A percentile compares a stretch with the other conserved stretches of the same genome.
These are phyloP conservation scores for Populus simonii DNA, from an alignment of 345 rosid genomes.

Conservation along the genomic window DNA sequence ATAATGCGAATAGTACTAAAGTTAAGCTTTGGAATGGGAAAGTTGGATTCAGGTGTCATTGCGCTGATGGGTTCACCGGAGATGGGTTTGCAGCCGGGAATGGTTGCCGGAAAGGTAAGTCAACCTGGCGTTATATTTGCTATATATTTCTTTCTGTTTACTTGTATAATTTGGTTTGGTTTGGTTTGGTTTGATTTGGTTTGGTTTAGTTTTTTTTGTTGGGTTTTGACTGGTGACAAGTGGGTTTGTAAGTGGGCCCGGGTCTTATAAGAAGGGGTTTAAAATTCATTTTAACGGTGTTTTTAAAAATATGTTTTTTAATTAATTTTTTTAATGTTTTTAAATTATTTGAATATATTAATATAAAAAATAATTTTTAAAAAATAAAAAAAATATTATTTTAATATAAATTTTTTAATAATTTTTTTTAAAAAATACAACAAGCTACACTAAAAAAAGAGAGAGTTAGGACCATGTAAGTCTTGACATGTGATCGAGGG, in stretches of 20 bases:
- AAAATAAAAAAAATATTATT: too few relatives aligned
- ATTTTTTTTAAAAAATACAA: too few relatives aligned
- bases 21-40: slow-evolving; percentile 18
- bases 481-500: not conserved
- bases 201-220: not conserved
- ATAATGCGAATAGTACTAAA: slow-evolving; percentile 16
- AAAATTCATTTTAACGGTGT: too few relatives aligned
- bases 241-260: not conserved
- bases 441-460: too few relatives aligned
- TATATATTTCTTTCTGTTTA: not conserved
- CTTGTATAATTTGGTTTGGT: not conserved
- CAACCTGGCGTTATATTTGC: slow-evolving; percentile 12
- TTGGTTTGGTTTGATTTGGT: not conserved
- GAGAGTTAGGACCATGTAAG: not conserved
- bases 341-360: too few relatives aligned
- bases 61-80: slow-evolving; percentile 48
- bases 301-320: too few relatives aligned
- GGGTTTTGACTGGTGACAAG: slow-evolving; percentile 3
- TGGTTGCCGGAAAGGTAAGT: slow-evolving; percentile 73
- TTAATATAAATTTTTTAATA: too few relatives aligned
- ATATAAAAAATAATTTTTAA: too few relatives aligned
- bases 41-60: slow-evolving; percentile 51
- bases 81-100: slow-evolving; percentile 51
- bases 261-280: too few relatives aligned
- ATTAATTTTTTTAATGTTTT: too few relatives aligned